Percentiles rank a stretch among this genome's conserved stretches.
These are phyloP conservation scores for Cercophora sp. DNA, from an alignment of 495 filamentous ascomycete genomes.

Conservation along the genomic window DNA sequence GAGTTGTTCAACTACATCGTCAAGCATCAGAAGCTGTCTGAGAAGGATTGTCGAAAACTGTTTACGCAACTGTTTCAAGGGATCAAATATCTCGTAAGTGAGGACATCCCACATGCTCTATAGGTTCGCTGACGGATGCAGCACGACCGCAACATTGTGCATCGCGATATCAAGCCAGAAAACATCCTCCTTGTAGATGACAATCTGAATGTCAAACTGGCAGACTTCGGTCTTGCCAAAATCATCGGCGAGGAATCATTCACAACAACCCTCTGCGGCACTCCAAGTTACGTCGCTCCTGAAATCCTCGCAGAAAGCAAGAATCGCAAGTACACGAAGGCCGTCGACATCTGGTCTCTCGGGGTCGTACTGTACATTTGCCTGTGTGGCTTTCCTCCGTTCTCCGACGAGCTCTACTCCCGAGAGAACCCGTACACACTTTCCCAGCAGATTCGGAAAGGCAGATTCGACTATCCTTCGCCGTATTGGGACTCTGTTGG, in stretches of 20 bases:
- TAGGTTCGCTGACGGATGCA: no score
- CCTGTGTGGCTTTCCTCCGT: conserved; percentile 95
- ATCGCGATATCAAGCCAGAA: conserved; percentile 98
- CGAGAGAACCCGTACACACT: conserved; percentile 79
- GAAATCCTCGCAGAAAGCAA: conserved; percentile 81
- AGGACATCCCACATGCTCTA: conserved; percentile 31
- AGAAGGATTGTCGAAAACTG: conserved; percentile 76
- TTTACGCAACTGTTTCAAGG: conserved; percentile 92
- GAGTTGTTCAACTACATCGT: conserved; percentile 96
- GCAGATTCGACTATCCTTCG: conserved; percentile 88
- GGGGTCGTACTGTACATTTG: conserved; percentile 99
- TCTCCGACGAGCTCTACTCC: conserved; percentile 86
- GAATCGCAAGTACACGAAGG: conserved; percentile 84
- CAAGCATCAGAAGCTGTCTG: conserved; percentile 78
- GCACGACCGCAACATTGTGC: conserved; percentile 97
- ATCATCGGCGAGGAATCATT: conserved; percentile 99
- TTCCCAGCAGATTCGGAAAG: conserved; percentile 84
- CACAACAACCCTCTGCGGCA: conserved; percentile 94
- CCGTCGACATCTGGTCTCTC: conserved; percentile 95
- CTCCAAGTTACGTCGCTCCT: conserved; percentile 92
- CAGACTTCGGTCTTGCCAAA: conserved; percentile 96
- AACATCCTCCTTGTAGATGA: conserved; percentile 90
- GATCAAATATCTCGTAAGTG: conserved; percentile 83
- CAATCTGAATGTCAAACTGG: conserved; percentile 82
- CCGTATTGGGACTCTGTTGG: conserved; percentile 96